A percentile compares a stretch with the other conserved stretches of the same genome.
These are phyloP conservation scores for Tieghemiomyces parasiticus DNA, from an alignment of 192 early-diverging fungal species.

Conservation along the genomic window DNA sequence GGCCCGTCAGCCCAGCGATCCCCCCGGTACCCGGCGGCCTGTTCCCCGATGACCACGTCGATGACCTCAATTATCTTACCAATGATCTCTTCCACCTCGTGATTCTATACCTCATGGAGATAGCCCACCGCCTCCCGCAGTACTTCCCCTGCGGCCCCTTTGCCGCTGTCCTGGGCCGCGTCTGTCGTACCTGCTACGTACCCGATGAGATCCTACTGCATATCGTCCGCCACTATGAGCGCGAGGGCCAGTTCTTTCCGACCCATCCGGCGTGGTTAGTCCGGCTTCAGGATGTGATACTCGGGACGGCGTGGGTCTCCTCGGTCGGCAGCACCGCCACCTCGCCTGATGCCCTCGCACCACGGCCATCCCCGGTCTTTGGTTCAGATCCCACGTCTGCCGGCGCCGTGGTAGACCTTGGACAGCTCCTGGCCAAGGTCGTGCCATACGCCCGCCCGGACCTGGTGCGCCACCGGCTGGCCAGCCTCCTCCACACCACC, in stretches of 20 bases:
- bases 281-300: background rate
- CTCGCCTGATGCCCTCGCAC: background rate
- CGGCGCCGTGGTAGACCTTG: background rate
- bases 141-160: constrained; percentile 4
- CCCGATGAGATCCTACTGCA: constrained; percentile 6
- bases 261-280: background rate
- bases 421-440: no score
- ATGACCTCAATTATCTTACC: background rate
- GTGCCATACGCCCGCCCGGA: background rate
- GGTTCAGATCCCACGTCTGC: background rate
- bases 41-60: background rate
- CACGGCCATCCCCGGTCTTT: background rate
- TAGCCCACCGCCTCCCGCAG: constrained; percentile 8
- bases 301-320: background rate
- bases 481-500: background rate
- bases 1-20: no score
- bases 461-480: constrained; percentile 1
- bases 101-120: constrained; percentile 6
- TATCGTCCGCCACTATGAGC: background rate
- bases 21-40: background rate
- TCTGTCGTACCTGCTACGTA: constrained; percentile 7
- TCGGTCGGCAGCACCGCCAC: background rate
- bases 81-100: background rate
- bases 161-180: background rate
- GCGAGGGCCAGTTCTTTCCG: constrained; percentile 2